These are phyloP conservation scores for Calonectria henricotiae DNA, from an alignment of 2,329 filamentous ascomycete genomes.

Conservation along the genomic window DNA sequence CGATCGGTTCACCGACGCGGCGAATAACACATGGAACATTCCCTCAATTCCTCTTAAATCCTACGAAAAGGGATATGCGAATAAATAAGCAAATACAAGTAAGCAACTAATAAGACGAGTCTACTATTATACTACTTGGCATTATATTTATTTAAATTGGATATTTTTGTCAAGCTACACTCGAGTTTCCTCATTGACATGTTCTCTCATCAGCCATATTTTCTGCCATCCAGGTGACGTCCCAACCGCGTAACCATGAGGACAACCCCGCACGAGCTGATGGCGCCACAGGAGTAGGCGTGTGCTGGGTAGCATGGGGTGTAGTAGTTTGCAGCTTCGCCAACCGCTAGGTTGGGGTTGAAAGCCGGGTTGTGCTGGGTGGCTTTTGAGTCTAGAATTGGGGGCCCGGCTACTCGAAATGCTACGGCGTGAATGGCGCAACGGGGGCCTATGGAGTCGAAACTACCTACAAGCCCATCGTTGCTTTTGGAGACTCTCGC, in stretches of 20 bases:
- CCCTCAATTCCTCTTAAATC: no score
- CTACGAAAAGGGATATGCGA: no score
- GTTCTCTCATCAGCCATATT: no score
- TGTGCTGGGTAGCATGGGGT: background rate
- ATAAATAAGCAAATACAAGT: no score
- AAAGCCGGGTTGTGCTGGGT: background rate
- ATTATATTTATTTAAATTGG: no score
- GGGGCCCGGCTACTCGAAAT: background rate
- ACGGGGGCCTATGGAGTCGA: background rate
- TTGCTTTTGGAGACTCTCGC: constrained; percentile 18
- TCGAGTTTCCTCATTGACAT: no score
- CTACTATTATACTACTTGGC: no score
- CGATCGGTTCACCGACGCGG: no score
- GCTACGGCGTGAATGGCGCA: constrained; percentile 9
- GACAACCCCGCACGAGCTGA: background rate
- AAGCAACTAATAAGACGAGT: no score
- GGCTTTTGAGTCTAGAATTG: background rate
- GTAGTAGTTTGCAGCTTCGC: background rate
- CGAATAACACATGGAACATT: no score
- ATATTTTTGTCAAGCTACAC: no score
- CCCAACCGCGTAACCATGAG: background rate
- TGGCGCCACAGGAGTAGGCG: background rate
- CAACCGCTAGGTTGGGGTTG: background rate
- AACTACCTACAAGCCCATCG: background rate
- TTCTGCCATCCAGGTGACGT: no score